These are phyloP conservation scores for Penicillium angulare DNA, from an alignment of 495 filamentous ascomycete species.

Conservation along the genomic window DNA sequence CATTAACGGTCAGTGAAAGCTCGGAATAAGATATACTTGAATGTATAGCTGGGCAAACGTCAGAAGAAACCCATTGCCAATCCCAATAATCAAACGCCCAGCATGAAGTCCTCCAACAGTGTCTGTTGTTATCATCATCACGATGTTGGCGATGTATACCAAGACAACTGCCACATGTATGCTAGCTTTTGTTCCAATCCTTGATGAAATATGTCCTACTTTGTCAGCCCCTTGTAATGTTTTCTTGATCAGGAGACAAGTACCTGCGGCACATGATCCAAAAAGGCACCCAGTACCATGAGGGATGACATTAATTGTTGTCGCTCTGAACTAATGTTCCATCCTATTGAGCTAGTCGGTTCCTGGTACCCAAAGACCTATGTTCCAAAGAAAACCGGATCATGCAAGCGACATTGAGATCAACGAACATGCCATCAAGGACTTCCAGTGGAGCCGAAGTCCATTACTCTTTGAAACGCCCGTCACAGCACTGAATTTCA, in stretches of 20 bases:
- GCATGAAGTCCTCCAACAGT: conserved; percentile 53
- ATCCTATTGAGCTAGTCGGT: conserved; percentile 44
- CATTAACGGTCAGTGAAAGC: too few species aligned
- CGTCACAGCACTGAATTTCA: conserved; percentile 1
- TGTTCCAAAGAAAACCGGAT: background rate
- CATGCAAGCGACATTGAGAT: conserved; percentile 27
- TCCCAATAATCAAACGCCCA: conserved; percentile 54
- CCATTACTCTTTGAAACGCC: conserved; percentile 12
- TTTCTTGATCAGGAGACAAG: background rate
- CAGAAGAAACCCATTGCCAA: conserved; percentile 58
- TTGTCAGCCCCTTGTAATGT: background rate
- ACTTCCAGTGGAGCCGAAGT: conserved; percentile 21
- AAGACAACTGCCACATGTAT: conserved; percentile 50
- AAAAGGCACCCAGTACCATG: conserved; percentile 62
- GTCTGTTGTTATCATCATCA: conserved; percentile 62
- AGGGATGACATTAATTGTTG: conserved; percentile 44
- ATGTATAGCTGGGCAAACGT: conserved; percentile 61
- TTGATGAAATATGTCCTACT: conserved; percentile 45
- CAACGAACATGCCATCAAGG: conserved; percentile 17
- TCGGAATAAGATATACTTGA: too few species aligned
- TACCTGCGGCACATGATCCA: conserved; percentile 45
- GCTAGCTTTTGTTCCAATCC: conserved; percentile 45
- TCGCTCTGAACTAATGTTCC: conserved; percentile 51
- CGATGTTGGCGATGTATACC: conserved; percentile 48
- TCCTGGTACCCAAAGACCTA: conserved; percentile 29